Percentiles rank a stretch among this genome's conserved stretches.
Evolutionary conservation across 495 filamentous ascomycete species (phyloP).

Genomic region (Podospora comata): DNA sequence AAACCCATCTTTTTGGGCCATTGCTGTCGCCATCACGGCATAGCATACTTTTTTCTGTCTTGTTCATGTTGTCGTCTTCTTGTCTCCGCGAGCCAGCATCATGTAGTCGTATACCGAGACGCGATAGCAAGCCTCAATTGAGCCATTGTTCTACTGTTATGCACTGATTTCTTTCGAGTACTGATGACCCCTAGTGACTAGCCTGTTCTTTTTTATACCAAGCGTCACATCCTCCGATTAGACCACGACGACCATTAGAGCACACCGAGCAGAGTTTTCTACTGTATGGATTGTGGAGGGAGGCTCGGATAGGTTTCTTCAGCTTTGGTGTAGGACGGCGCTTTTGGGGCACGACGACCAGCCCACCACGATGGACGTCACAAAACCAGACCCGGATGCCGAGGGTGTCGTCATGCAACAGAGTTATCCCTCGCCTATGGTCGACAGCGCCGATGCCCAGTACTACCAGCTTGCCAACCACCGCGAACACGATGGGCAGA

Average conservation of each 20-base stretch:
- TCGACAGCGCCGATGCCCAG: constrained; percentile 27
- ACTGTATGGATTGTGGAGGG: background rate
- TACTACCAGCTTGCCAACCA: constrained; percentile 30
- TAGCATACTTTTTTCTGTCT: background rate
- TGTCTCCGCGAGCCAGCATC: background rate
- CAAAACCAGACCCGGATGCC: constrained; percentile 16
- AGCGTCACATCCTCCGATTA: background rate
- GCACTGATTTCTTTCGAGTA: background rate
- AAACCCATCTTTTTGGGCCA: background rate
- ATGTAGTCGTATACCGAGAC: background rate
- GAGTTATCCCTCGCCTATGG: constrained; percentile 30
- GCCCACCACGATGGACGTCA: constrained; percentile 26
- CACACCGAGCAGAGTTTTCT: background rate
- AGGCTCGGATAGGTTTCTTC: background rate
- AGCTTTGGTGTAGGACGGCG: background rate
- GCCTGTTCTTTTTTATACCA: background rate
- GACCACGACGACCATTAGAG: background rate
- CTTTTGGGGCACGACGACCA: background rate
- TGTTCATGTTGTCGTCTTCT: background rate
- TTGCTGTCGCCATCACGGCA: constrained; percentile 7
- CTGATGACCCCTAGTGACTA: background rate
- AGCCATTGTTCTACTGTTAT: background rate
- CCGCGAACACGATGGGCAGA: constrained; percentile 24
- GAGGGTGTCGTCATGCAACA: constrained; percentile 30
- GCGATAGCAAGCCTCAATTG: background rate